Evolutionary conservation across 2,329 filamentous ascomycete genomes (phyloP).

Genomic region (Phialophora chinensis): DNA sequence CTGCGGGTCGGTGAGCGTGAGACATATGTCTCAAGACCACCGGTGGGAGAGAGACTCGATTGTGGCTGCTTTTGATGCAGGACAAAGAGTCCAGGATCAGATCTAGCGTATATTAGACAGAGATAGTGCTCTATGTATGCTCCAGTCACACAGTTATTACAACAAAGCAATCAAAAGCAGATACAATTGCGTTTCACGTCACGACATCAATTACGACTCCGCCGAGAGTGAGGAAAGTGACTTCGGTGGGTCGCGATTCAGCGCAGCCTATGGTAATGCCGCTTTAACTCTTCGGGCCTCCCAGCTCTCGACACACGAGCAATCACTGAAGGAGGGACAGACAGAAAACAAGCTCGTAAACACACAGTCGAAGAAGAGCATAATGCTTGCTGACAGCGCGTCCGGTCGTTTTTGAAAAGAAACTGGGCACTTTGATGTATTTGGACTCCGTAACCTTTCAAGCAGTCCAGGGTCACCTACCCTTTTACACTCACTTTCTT

Average conservation of each 20-base stretch:
- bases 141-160: not conserved
- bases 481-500: not conserved
- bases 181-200: not conserved
- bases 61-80: conserved; percentile 1
- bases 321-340: not conserved
- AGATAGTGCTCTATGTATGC: not conserved
- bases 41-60: conserved; percentile 15
- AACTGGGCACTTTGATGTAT: not conserved
- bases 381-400: not conserved
- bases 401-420: not conserved
- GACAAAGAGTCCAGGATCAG: conserved; percentile 11
- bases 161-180: not conserved
- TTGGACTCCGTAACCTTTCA: not conserved
- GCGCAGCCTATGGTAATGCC: conserved; percentile 1
- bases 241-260: conserved; percentile 1
- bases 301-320: not conserved
- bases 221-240: conserved; percentile 5
- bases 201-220: not conserved
- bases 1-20: conserved; percentile 25
- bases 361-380: not conserved
- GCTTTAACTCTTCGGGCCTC: not conserved
- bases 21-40: conserved; percentile 31
- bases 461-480: not conserved
- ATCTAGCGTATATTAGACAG: not conserved
- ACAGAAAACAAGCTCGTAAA: not conserved